Evolutionary conservation across 2,329 filamentous ascomycete species (phyloP).

Genomic region (Aquanectria penicillioides): DNA sequence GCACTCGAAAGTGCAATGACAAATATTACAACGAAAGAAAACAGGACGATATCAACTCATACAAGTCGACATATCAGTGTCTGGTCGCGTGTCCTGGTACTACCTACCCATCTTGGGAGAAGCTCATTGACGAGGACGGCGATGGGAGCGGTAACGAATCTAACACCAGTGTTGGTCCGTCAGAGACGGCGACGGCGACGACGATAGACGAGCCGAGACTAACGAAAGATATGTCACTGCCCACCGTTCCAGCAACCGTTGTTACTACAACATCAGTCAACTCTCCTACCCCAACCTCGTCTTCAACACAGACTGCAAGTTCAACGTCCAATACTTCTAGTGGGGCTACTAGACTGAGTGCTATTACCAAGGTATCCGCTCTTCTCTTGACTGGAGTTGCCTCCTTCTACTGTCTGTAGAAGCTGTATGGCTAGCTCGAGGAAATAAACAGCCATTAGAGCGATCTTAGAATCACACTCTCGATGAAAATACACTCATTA

Average conservation of each 20-base stretch:
- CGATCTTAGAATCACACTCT: no score
- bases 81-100: neutral
- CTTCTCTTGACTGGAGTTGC: neutral
- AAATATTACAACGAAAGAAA: conserved; percentile 8
- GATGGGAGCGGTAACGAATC: neutral
- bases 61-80: conserved; percentile 8
- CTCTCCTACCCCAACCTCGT: neutral
- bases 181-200: neutral
- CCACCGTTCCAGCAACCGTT: neutral
- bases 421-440: no score
- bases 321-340: neutral
- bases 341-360: neutral
- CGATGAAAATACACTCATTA: no score
- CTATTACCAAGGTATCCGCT: neutral
- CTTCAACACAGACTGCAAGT: neutral
- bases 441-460: no score
- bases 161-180: neutral
- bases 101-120: neutral
- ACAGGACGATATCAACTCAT: conserved; percentile 1
- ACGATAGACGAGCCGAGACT: no score
- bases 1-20: conserved; percentile 6
- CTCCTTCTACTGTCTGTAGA: neutral
- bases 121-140: neutral
- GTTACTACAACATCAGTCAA: neutral
- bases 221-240: no score